phyloP scores from a whole-genome alignment of 2,329 filamentous ascomycete genomes.

The Hyphodiscus sp. region DNA sequence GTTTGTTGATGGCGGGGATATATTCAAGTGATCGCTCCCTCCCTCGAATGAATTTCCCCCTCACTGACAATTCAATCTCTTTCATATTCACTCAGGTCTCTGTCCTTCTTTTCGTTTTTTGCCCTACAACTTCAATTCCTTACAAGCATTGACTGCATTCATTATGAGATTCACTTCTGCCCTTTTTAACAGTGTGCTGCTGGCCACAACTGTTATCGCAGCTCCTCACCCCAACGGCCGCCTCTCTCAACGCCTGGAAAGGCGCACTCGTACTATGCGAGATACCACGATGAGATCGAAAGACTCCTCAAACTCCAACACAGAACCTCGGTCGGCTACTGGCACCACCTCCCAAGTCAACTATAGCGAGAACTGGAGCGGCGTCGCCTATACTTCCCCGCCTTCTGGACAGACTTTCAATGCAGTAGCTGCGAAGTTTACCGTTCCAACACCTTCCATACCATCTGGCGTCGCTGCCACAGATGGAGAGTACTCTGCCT shows the following conservation, averaged over 20 bases:
- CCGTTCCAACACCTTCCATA: constrained; percentile 28
- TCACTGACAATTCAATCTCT: not conserved
- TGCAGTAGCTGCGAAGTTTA: constrained; percentile 32
- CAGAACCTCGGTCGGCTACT: not conserved
- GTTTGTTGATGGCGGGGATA: not conserved
- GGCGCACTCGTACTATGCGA: not conserved
- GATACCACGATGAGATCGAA: constrained; percentile 2
- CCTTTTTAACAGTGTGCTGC: constrained; percentile 3
- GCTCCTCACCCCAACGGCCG: not conserved
- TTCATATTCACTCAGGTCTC: not conserved
- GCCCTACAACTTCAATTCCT: not conserved
- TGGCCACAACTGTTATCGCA: constrained; percentile 3
- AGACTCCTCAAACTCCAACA: constrained; percentile 1
- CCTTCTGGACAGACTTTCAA: constrained; percentile 28
- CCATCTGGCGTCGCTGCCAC: constrained; percentile 17
- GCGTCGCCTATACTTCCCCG: constrained; percentile 30
- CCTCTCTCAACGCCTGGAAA: constrained; percentile 4
- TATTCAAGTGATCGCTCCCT: not conserved
- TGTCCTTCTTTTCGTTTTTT: not conserved
- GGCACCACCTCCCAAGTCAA: constrained; percentile 21
- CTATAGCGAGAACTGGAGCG: constrained; percentile 33
- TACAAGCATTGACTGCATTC: constrained; percentile 3
- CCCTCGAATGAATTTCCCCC: not conserved
- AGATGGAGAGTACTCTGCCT: constrained; percentile 20
- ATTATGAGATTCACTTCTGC: constrained; percentile 6